These are phyloP conservation scores for Coemansia sp. DNA, from an alignment of 192 early-diverging fungal genomes.

Conservation along the genomic window DNA sequence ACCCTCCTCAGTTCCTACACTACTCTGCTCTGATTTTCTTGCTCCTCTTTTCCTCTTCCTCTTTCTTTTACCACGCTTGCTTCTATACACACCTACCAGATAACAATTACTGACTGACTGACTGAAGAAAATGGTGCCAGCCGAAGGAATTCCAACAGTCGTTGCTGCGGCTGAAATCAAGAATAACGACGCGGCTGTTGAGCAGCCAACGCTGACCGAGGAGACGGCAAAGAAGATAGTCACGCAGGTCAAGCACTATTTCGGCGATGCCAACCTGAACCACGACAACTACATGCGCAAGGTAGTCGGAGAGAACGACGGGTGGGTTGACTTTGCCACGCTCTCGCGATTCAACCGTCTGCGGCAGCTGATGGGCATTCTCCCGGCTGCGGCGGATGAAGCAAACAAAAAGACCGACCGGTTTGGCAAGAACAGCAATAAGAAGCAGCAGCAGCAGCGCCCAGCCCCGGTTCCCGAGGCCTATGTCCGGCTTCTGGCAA, in stretches of 20 bases:
- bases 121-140: constrained; percentile 21
- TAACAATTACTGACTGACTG: not conserved
- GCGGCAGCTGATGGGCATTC: constrained; percentile 39
- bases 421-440: not conserved
- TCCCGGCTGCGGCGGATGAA: constrained; percentile 4
- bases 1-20: not conserved
- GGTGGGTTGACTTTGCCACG: constrained; percentile 32
- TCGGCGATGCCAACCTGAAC: constrained; percentile 53
- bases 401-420: not conserved
- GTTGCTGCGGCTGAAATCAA: constrained; percentile 17
- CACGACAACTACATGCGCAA: constrained; percentile 52
- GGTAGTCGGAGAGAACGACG: constrained; percentile 29
- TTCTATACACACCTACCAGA: constrained; percentile 1
- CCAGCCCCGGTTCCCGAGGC: constrained; percentile 14
- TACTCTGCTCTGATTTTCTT: not conserved
- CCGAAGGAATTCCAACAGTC: constrained; percentile 42
- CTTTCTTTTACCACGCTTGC: not conserved
- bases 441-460: constrained; percentile 1
- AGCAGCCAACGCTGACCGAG: constrained; percentile 5
- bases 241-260: constrained; percentile 53
- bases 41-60: constrained; percentile 1
- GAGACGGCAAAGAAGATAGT: constrained; percentile 35
- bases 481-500: constrained; percentile 22
- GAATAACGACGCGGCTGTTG: not conserved
- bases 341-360: constrained; percentile 52